Percentiles rank a stretch among this genome's conserved stretches.
Evolutionary conservation across 331 rosid species (phyloP).

Genomic region (Stylosanthes scabra): DNA sequence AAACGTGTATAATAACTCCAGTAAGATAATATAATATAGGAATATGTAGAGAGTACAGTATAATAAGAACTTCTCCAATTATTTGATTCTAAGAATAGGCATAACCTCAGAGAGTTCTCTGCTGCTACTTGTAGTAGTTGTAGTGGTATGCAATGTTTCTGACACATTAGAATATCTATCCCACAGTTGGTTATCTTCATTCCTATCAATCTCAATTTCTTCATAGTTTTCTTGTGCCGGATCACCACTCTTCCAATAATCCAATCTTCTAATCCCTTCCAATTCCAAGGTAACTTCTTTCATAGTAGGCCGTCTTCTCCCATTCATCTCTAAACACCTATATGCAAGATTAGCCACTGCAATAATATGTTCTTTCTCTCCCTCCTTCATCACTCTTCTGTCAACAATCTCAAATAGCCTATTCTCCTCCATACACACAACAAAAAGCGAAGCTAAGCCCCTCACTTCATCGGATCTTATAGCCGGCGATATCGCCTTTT

Average conservation of each 20-base stretch:
- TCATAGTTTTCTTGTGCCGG: neutral
- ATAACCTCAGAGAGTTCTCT: neutral
- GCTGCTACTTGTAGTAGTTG: neutral
- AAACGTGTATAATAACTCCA: too few species aligned
- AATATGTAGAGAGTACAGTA: too few species aligned
- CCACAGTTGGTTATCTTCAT: neutral
- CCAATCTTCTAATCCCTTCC: slow-evolving; percentile 2
- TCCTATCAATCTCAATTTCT: slow-evolving; percentile 9
- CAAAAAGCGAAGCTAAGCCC: slow-evolving; percentile 26
- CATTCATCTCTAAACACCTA: slow-evolving; percentile 38
- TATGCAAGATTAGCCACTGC: slow-evolving; percentile 32
- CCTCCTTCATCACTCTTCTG: neutral
- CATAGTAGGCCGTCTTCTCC: slow-evolving; percentile 39
- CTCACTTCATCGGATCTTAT: neutral
- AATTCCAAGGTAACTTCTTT: slow-evolving; percentile 41
- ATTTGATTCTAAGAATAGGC: neutral
- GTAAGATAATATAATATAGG: too few species aligned
- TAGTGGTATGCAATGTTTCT: neutral
- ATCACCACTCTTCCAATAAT: neutral
- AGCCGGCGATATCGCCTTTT: slow-evolving; percentile 6
- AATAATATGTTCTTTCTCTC: slow-evolving; percentile 9
- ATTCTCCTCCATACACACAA: slow-evolving; percentile 14
- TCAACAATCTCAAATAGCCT: slow-evolving; percentile 29
- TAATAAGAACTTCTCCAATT: too few species aligned
- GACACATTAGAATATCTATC: neutral